A percentile compares a stretch with the other conserved stretches of the same genome.
phyloP scores from a whole-genome alignment of 345 rosid species.

The Eucalyptus sp. region DNA sequence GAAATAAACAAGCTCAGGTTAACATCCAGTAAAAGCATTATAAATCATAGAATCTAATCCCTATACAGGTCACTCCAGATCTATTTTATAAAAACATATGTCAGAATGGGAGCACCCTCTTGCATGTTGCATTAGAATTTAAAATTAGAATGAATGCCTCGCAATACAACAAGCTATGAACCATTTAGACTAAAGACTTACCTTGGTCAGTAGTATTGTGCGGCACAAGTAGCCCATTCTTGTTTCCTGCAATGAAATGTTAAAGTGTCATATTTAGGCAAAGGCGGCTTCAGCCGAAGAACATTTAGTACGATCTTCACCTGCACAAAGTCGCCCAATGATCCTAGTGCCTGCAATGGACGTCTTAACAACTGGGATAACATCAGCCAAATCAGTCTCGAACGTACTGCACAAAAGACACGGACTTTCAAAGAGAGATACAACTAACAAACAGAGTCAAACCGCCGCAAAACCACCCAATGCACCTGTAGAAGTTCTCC shows the following conservation, averaged over 20 bases:
- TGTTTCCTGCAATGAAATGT: conserved; percentile 47
- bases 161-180: neutral
- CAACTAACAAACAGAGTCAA: neutral
- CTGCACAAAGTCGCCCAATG: conserved; percentile 83
- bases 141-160: neutral
- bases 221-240: conserved; percentile 90
- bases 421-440: neutral
- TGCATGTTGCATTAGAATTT: neutral
- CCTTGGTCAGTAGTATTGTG: conserved; percentile 97
- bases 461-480: neutral
- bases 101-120: neutral
- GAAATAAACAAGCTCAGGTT: neutral
- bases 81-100: neutral
- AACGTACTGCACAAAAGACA: conserved; percentile 33
- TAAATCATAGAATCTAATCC: neutral
- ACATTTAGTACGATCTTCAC: conserved; percentile 7
- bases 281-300: no score
- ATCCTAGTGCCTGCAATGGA: conserved; percentile 80
- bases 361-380: conserved; percentile 83
- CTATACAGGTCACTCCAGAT: neutral
- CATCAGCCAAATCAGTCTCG: conserved; percentile 82
- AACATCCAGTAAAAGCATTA: neutral
- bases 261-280: neutral
- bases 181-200: conserved; percentile 1
- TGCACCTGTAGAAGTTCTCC: conserved; percentile 73